phyloP scores from a whole-genome alignment of 805 yeast species.

The Yarrowia alimentaria region DNA sequence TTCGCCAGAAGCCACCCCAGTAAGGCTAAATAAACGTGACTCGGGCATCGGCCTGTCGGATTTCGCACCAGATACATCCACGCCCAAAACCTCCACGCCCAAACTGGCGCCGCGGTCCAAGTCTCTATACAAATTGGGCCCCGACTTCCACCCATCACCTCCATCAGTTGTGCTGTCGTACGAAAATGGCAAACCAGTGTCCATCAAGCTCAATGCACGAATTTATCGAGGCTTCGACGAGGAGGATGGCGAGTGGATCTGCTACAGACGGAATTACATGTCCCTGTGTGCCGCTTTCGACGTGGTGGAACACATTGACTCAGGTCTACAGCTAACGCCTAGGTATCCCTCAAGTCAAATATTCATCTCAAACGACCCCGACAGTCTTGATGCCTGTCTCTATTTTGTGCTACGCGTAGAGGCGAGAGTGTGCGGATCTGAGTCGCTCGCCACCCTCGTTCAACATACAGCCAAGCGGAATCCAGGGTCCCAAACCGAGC shows the following conservation, averaged over 20 bases:
- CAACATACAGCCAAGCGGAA: slow-evolving; percentile 24
- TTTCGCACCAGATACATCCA: too few species aligned
- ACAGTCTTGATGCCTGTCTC: slow-evolving; percentile 2
- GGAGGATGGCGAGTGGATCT: slow-evolving; percentile 26
- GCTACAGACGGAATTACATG: slow-evolving; percentile 28
- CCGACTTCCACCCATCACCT: background rate
- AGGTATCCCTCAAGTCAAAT: slow-evolving; percentile 8
- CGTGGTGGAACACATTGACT: slow-evolving; percentile 20
- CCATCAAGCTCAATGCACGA: slow-evolving; percentile 17
- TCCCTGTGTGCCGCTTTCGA: slow-evolving; percentile 26
- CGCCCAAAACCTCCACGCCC: background rate
- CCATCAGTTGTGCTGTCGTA: background rate
- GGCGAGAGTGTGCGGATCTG: slow-evolving; percentile 3
- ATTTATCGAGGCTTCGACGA: slow-evolving; percentile 27
- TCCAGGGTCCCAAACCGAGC: slow-evolving; percentile 13
- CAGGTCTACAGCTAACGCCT: slow-evolving; percentile 2
- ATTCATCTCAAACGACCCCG: slow-evolving; percentile 7
- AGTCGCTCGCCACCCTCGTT: slow-evolving; percentile 2
- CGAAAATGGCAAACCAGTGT: background rate
- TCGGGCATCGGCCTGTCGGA: slow-evolving; percentile 2
- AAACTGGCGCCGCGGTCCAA: slow-evolving; percentile 24
- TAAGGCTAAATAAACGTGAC: background rate
- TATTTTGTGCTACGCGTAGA: slow-evolving; percentile 20
- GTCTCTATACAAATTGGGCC: slow-evolving; percentile 21
- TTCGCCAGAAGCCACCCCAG: background rate